phyloP scores from a whole-genome alignment of 2,329 filamentous ascomycete species.

The Grosmannia penicillata region DNA sequence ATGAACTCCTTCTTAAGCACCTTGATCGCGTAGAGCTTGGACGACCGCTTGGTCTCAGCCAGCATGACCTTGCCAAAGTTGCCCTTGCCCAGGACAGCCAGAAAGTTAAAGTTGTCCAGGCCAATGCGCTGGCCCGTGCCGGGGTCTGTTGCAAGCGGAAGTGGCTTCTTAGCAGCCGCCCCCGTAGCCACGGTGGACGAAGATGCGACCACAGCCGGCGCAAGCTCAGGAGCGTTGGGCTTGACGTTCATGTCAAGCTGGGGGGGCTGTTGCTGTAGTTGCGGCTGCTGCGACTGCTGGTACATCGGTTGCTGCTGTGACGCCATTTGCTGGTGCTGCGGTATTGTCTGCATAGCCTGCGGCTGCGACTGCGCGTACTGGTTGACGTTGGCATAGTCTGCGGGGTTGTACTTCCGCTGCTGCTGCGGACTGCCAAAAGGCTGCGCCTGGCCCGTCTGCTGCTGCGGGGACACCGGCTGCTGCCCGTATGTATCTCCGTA shows the following conservation, averaged over 20 bases:
- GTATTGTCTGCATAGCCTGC: slow-evolving; percentile 9
- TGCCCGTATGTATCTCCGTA: slow-evolving; percentile 17
- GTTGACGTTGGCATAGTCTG: slow-evolving; percentile 54
- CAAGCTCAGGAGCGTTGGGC: slow-evolving; percentile 24
- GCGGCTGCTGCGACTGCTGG: slow-evolving; percentile 8
- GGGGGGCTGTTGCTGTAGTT: slow-evolving; percentile 3
- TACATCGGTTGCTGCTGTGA: slow-evolving; percentile 15
- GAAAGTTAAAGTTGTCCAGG: slow-evolving; percentile 96
- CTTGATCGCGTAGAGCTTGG: slow-evolving; percentile 94
- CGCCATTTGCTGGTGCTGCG: slow-evolving; percentile 19
- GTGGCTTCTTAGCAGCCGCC: slow-evolving; percentile 32
- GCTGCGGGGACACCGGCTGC: slow-evolving; percentile 10
- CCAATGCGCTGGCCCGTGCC: slow-evolving; percentile 78
- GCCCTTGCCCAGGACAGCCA: slow-evolving; percentile 93
- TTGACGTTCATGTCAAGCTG: slow-evolving; percentile 20
- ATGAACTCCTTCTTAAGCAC: slow-evolving; percentile 99
- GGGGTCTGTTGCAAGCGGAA: slow-evolving; percentile 55
- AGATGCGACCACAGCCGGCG: slow-evolving; percentile 19
- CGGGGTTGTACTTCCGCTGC: slow-evolving; percentile 61
- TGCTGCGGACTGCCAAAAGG: slow-evolving; percentile 27
- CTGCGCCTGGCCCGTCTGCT: slow-evolving; percentile 11
- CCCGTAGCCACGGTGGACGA: slow-evolving; percentile 17
- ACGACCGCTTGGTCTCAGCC: slow-evolving; percentile 85
- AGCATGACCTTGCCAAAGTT: slow-evolving; percentile 99
- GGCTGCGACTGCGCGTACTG: slow-evolving; percentile 21